Evolutionary conservation across 352 stramenopile genomes (phyloP).

Genomic region (Hyaloperonospora arabidopsidis): DNA sequence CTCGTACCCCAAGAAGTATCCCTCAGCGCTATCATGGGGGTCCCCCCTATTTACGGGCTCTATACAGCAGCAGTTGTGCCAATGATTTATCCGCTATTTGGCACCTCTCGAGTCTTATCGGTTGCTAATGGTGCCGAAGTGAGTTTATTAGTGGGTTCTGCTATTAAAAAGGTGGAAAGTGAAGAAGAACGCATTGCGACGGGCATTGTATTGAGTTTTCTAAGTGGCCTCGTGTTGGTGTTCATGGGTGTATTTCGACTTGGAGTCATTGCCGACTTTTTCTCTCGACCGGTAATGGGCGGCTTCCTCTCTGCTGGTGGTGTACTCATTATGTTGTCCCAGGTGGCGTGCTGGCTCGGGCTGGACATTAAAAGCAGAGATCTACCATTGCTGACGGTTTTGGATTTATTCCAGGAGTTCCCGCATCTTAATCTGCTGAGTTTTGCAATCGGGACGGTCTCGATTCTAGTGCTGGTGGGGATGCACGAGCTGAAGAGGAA

Average conservation of each 20-base stretch:
- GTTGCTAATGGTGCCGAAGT: slow-evolving; percentile 64
- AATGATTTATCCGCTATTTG: slow-evolving; percentile 67
- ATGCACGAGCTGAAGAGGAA: slow-evolving; percentile 33
- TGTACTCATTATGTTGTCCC: slow-evolving; percentile 63
- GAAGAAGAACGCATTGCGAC: slow-evolving; percentile 53
- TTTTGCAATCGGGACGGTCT: slow-evolving; percentile 39
- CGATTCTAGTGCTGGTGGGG: slow-evolving; percentile 38
- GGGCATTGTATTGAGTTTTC: slow-evolving; percentile 66
- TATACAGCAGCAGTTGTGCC: slow-evolving; percentile 66
- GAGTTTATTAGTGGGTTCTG: slow-evolving; percentile 52
- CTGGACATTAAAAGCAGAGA: slow-evolving; percentile 40
- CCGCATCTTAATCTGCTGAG: slow-evolving; percentile 46
- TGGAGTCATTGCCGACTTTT: slow-evolving; percentile 61
- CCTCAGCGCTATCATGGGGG: slow-evolving; percentile 13
- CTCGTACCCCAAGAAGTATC: slow-evolving; percentile 27
- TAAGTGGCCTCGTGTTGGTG: slow-evolving; percentile 50
- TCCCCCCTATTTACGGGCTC: slow-evolving; percentile 20
- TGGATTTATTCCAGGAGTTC: slow-evolving; percentile 44
- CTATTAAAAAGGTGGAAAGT: slow-evolving; percentile 42
- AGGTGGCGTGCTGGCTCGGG: slow-evolving; percentile 50
- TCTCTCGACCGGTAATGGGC: slow-evolving; percentile 66
- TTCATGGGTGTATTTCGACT: slow-evolving; percentile 48
- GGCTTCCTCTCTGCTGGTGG: slow-evolving; percentile 59
- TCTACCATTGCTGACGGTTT: slow-evolving; percentile 46
- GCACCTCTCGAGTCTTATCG: slow-evolving; percentile 49